Evolutionary conservation across 2,329 filamentous ascomycete species (phyloP).

Genomic region (Gnomoniopsis sp.): DNA sequence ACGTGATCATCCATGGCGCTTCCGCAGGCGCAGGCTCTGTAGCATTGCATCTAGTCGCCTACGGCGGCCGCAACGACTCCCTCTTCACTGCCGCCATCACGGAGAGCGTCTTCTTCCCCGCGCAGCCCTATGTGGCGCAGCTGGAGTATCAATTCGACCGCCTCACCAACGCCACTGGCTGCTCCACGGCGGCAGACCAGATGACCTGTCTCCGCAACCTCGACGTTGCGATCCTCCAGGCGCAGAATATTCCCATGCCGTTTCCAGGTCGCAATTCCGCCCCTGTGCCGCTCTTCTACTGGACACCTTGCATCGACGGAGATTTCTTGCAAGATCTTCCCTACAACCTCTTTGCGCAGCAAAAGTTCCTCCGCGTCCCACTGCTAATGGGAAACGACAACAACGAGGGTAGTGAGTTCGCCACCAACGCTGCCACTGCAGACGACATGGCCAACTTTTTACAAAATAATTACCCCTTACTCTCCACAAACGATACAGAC

Average conservation of each 20-base stretch:
- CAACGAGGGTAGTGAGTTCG: conserved; percentile 47
- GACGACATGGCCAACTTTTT: conserved; percentile 38
- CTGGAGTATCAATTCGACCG: conserved; percentile 47
- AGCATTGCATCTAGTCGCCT: conserved; percentile 46
- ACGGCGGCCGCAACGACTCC: conserved; percentile 39
- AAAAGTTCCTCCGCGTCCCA: conserved; percentile 52
- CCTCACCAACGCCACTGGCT: conserved; percentile 33
- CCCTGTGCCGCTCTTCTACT: conserved; percentile 43
- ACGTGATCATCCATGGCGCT: conserved; percentile 59
- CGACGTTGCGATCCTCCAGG: conserved; percentile 34
- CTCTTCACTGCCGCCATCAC: conserved; percentile 45
- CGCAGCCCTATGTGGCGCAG: conserved; percentile 40
- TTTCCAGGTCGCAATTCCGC: conserved; percentile 34
- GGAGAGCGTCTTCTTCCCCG: conserved; percentile 48
- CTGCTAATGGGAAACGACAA: conserved; percentile 45
- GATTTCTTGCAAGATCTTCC: conserved; percentile 40
- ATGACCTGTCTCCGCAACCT: conserved; percentile 41
- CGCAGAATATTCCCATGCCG: conserved; percentile 35
- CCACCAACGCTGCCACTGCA: conserved; percentile 31
- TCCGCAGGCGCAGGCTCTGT: conserved; percentile 60
- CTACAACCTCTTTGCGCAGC: conserved; percentile 38
- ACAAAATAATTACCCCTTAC: conserved; percentile 43
- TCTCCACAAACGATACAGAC: conserved; percentile 33
- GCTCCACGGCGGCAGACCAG: conserved; percentile 27
- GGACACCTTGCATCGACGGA: conserved; percentile 48